Evolutionary conservation across 2,329 filamentous ascomycete species (phyloP).

Genomic region (Colletotrichum siamense): DNA sequence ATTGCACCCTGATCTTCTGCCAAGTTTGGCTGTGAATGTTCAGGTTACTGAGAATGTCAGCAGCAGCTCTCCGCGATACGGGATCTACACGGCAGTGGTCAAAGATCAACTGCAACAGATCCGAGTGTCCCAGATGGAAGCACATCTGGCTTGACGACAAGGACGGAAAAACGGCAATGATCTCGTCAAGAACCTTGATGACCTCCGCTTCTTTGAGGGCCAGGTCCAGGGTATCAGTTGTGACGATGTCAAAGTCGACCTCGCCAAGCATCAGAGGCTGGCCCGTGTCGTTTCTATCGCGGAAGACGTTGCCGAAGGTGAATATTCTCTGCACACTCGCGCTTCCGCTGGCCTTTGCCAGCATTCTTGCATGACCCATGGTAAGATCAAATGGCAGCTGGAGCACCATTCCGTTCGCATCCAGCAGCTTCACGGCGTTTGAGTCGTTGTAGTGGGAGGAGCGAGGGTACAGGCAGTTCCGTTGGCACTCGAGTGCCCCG

Average conservation of each 20-base stretch:
- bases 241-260: slow-evolving; percentile 97
- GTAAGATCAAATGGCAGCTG: slow-evolving; percentile 96
- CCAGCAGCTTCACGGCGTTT: slow-evolving; percentile 80
- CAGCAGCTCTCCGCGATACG: slow-evolving; percentile 72
- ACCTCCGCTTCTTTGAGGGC: slow-evolving; percentile 92
- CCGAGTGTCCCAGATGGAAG: slow-evolving; percentile 89
- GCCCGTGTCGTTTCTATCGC: slow-evolving; percentile 78
- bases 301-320: slow-evolving; percentile 86
- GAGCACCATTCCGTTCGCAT: slow-evolving; percentile 83
- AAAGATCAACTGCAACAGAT: slow-evolving; percentile 86
- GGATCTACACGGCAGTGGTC: slow-evolving; percentile 83
- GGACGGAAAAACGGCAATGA: slow-evolving; percentile 80
- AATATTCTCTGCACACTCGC: slow-evolving; percentile 77
- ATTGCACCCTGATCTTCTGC: slow-evolving; percentile 81
- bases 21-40: slow-evolving; percentile 83
- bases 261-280: slow-evolving; percentile 86
- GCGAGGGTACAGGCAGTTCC: slow-evolving; percentile 80
- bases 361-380: slow-evolving; percentile 82
- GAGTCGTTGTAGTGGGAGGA: slow-evolving; percentile 74
- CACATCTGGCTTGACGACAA: slow-evolving; percentile 77
- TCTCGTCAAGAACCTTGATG: slow-evolving; percentile 93
- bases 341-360: slow-evolving; percentile 72
- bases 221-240: slow-evolving; percentile 78
- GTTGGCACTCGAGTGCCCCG: slow-evolving; percentile 81
- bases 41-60: slow-evolving; percentile 85